Evolutionary conservation across 768 basidiomycete species (phyloP).

Genomic region (Scleroderma bovista): DNA sequence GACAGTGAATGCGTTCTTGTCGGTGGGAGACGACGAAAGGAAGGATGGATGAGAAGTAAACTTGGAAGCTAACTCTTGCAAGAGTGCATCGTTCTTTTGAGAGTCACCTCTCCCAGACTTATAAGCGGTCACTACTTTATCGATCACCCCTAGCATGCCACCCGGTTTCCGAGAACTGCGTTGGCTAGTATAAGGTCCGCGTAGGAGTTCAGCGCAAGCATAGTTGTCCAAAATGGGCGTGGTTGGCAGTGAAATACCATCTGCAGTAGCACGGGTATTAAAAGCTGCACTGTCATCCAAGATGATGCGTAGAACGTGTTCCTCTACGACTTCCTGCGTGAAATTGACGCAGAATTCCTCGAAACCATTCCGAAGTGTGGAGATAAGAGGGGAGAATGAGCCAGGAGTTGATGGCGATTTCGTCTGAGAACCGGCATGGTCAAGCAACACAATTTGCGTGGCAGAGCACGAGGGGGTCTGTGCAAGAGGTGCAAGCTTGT

Average conservation of each 20-base stretch:
- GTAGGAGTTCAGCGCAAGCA: slow-evolving; percentile 52
- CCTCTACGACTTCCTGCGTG: slow-evolving; percentile 53
- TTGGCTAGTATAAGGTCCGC: slow-evolving; percentile 45
- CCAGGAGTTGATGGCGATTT: slow-evolving; percentile 39
- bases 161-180: slow-evolving; percentile 46
- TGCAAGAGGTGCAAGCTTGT: slow-evolving; percentile 44
- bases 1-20: slow-evolving; percentile 45
- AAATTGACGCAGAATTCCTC: slow-evolving; percentile 61
- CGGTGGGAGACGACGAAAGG: slow-evolving; percentile 28
- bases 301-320: slow-evolving; percentile 45
- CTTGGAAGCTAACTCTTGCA: slow-evolving; percentile 43
- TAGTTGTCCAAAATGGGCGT: slow-evolving; percentile 50
- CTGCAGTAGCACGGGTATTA: slow-evolving; percentile 41
- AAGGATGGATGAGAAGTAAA: slow-evolving; percentile 52
- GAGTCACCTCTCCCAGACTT: slow-evolving; percentile 47
- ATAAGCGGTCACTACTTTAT: slow-evolving; percentile 45
- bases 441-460: slow-evolving; percentile 49
- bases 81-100: slow-evolving; percentile 43
- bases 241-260: slow-evolving; percentile 47
- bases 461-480: slow-evolving; percentile 34
- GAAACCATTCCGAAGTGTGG: slow-evolving; percentile 51
- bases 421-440: slow-evolving; percentile 54
- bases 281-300: slow-evolving; percentile 47
- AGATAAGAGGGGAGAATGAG: slow-evolving; percentile 45
- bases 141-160: slow-evolving; percentile 52